Conservation (phyloP, 1,284 basidiomycete species). For the Clitocybe nebularis region DNA sequence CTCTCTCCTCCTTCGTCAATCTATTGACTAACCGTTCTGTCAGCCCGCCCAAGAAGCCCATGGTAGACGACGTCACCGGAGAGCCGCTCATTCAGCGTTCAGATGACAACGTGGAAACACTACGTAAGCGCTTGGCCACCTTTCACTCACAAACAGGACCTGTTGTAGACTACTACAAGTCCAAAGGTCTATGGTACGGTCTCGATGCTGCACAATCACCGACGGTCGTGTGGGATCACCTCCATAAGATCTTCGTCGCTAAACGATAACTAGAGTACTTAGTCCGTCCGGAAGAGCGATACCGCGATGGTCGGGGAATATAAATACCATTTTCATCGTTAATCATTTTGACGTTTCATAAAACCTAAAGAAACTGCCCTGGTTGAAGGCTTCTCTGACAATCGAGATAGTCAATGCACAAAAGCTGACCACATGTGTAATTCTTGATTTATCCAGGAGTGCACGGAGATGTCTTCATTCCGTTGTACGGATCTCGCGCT, state of each 20-base stretch:
- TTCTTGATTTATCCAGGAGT: too few relatives aligned
- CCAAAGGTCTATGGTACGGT: conserved; percentile 82
- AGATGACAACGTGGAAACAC: conserved; percentile 91
- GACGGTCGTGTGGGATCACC: conserved; percentile 85
- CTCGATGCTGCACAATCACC: conserved; percentile 95
- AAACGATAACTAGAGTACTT: conserved; percentile 29
- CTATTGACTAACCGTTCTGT: conserved; percentile 12
- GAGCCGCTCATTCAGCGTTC: conserved; percentile 93
- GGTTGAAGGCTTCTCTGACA: too few relatives aligned
- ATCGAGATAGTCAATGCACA: too few relatives aligned
- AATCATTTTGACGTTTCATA: conserved; percentile 4
- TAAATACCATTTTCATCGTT: not conserved
- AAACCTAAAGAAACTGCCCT: not conserved
- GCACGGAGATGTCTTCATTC: too few relatives aligned
- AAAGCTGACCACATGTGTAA: too few relatives aligned
- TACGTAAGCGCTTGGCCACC: conserved; percentile 82
- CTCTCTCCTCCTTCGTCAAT: conserved; percentile 18
- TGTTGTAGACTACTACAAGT: conserved; percentile 96
- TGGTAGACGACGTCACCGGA: conserved; percentile 92
- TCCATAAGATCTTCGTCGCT: conserved; percentile 59
- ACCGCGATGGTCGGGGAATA: conserved; percentile 9
- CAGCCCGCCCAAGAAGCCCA: conserved; percentile 94
- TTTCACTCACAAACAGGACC: conserved; percentile 94
- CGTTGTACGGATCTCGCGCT: too few relatives aligned
- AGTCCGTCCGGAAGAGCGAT: conserved; percentile 1